Conservation (phyloP, 768 basidiomycete genomes). For the Tylopilus cervinicoccineus region DNA sequence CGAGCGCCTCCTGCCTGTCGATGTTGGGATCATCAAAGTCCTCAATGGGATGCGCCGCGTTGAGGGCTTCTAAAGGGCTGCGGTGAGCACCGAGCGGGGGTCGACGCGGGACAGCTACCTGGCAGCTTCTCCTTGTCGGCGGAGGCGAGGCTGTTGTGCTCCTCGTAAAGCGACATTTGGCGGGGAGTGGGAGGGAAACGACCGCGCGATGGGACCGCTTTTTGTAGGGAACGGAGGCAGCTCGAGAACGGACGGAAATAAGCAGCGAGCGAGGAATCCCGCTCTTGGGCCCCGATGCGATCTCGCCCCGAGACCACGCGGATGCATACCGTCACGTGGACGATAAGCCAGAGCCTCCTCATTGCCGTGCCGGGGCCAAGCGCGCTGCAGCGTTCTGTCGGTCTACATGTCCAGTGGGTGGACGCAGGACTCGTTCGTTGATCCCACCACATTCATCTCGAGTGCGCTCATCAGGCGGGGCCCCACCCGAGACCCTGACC, state of each 20-base stretch:
- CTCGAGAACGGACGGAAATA: neutral
- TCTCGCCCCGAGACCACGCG: conserved; percentile 6
- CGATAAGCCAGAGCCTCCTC: too few species aligned
- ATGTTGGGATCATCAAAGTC: conserved; percentile 39
- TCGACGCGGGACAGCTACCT: conserved; percentile 8
- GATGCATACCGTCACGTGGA: conserved; percentile 1
- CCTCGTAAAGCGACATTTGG: conserved; percentile 21
- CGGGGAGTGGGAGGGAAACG: neutral
- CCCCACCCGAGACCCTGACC: too few species aligned
- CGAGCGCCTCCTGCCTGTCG: conserved; percentile 25
- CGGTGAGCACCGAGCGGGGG: too few species aligned
- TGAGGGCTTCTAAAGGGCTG: conserved; percentile 2
- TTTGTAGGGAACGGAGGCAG: conserved; percentile 12
- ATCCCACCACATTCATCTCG: too few species aligned
- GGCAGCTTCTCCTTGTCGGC: conserved; percentile 23
- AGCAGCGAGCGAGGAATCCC: neutral
- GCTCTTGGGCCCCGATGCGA: neutral
- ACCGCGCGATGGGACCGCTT: neutral
- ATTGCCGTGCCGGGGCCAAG: too few species aligned
- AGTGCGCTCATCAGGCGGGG: too few species aligned
- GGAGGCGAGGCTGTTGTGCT: conserved; percentile 15
- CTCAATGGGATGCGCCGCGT: conserved; percentile 7
- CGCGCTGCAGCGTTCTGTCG: too few species aligned
- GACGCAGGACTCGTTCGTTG: too few species aligned
- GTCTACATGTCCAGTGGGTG: too few species aligned